Conservation (phyloP, 768 basidiomycete genomes). For the Mycena capillaripes region DNA sequence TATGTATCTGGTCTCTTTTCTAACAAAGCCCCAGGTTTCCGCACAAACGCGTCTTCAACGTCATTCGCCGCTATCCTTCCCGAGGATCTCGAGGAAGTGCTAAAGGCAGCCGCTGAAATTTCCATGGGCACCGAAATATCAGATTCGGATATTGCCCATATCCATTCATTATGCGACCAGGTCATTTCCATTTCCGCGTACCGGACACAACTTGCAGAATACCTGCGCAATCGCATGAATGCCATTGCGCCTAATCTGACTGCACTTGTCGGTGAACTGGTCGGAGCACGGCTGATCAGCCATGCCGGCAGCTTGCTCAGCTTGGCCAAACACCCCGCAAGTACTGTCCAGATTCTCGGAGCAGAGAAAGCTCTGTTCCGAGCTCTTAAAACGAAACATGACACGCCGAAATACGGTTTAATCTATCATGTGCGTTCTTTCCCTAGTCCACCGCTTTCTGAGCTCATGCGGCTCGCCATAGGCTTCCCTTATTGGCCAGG, state of each 20-base stretch:
- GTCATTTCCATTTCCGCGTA: constrained; percentile 97
- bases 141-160: constrained; percentile 96
- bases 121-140: constrained; percentile 99
- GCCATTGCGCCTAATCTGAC: constrained; percentile 98
- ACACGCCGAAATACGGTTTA: constrained; percentile 99
- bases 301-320: constrained; percentile 97
- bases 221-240: constrained; percentile 97
- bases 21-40: constrained; percentile 75
- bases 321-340: constrained; percentile 97
- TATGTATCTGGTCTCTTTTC: background rate
- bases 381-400: constrained; percentile 98
- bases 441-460: background rate
- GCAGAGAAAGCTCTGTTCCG: constrained; percentile 99
- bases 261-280: constrained; percentile 91
- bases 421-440: constrained; percentile 90
- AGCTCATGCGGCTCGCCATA: constrained; percentile 44
- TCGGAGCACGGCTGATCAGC: constrained; percentile 93
- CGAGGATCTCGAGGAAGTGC: constrained; percentile 94
- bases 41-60: constrained; percentile 91
- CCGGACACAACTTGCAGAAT: constrained; percentile 95
- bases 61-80: constrained; percentile 93
- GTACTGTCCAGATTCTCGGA: constrained; percentile 97
- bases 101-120: constrained; percentile 97
- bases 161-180: constrained; percentile 97
- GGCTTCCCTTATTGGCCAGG: constrained; percentile 97